Percentiles rank a stretch among this genome's conserved stretches.
These are phyloP conservation scores for Pythium phragmitis DNA, from an alignment of 352 stramenopile genomes.

Conservation along the genomic window DNA sequence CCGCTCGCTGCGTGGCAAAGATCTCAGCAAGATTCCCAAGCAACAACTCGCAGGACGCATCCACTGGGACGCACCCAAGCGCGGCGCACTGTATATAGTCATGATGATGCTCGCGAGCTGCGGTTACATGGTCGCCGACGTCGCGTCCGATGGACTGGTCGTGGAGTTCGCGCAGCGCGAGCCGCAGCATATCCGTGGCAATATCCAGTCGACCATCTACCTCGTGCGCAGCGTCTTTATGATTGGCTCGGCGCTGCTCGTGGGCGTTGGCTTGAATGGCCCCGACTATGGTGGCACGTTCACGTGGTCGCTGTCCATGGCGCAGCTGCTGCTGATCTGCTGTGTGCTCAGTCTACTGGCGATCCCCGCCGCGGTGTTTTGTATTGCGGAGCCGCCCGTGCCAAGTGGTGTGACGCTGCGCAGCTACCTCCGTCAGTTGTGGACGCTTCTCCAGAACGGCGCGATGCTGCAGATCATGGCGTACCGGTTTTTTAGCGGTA, in stretches of 20 bases:
- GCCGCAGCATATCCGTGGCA: constrained; percentile 29
- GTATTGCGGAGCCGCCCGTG: constrained; percentile 22
- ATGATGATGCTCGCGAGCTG: constrained; percentile 42
- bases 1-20: constrained; percentile 31
- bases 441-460: constrained; percentile 31
- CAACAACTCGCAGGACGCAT: constrained; percentile 25
- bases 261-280: constrained; percentile 38
- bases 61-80: constrained; percentile 30
- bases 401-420: constrained; percentile 8
- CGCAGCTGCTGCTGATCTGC: constrained; percentile 28
- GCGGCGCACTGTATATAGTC: constrained; percentile 29
- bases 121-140: constrained; percentile 42
- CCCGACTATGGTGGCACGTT: constrained; percentile 40
- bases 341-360: constrained; percentile 23
- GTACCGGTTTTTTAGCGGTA: constrained; percentile 43
- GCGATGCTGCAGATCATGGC: constrained; percentile 45
- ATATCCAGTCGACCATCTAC: constrained; percentile 46
- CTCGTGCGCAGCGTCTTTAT: constrained; percentile 40
- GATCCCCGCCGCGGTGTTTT: constrained; percentile 24
- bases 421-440: constrained; percentile 27
- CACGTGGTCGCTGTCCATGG: constrained; percentile 33
- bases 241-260: constrained; percentile 31
- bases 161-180: constrained; percentile 47
- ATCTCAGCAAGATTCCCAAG: constrained; percentile 11
- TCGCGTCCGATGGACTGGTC: constrained; percentile 40